Evolutionary conservation across 139 green algal species (phyloP).

Genomic region (Chlorella vulgaris): DNA sequence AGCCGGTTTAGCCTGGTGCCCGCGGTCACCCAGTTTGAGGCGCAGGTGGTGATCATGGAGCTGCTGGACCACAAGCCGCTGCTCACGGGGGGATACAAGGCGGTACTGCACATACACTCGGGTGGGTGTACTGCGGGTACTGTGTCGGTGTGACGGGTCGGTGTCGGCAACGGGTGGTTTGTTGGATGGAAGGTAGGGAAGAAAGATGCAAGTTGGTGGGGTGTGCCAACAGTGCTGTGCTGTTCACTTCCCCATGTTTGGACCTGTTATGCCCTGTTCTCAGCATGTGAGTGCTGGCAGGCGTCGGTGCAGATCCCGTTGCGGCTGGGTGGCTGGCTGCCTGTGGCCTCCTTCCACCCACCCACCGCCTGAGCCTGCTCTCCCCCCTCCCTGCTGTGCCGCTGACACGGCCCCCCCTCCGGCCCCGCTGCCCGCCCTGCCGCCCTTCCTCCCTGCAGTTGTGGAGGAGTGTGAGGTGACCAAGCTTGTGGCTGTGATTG

Average conservation of each 20-base stretch:
- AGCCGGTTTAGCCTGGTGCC: conserved; percentile 70
- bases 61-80: conserved; percentile 97
- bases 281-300: too few relatives aligned
- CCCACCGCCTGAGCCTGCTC: background rate
- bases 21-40: conserved; percentile 84
- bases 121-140: too few relatives aligned
- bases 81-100: conserved; percentile 94
- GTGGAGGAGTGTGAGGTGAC: conserved; percentile 97
- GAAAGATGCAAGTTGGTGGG: too few relatives aligned
- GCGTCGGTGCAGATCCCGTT: background rate
- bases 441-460: too few relatives aligned
- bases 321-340: background rate
- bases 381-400: background rate
- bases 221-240: too few relatives aligned
- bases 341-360: background rate
- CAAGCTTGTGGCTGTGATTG: conserved; percentile 78
- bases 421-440: too few relatives aligned
- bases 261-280: too few relatives aligned
- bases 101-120: conserved; percentile 87
- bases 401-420: too few relatives aligned
- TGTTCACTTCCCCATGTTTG: too few relatives aligned
- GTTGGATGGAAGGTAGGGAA: background rate
- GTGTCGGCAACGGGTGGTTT: background rate
- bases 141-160: too few relatives aligned
- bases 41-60: conserved; percentile 79